Conservation (phyloP, 164 flowering plant genomes). For the Litsea cubeba region DNA sequence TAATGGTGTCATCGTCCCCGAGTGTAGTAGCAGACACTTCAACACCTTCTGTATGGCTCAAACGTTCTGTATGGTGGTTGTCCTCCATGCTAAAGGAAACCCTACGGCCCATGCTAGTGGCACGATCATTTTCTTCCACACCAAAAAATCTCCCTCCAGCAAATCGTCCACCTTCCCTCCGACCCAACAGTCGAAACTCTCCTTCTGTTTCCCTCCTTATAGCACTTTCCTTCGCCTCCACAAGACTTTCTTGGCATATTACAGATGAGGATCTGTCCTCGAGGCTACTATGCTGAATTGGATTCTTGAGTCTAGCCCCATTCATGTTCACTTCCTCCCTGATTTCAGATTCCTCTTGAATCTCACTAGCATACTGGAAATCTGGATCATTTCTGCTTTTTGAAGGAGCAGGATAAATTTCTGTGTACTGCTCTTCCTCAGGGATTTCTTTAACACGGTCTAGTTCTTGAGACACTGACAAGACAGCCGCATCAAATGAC, state of each 20-base stretch:
- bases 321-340: conserved; percentile 12
- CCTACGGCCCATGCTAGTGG: conserved; percentile 57
- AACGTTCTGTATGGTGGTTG: conserved; percentile 28
- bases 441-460: conserved; percentile 43
- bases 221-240: conserved; percentile 44
- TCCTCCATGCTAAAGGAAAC: conserved; percentile 84
- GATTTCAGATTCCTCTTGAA: conserved; percentile 33
- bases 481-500: conserved; percentile 59
- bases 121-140: conserved; percentile 59
- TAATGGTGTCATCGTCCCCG: conserved; percentile 48
- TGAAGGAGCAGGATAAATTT: conserved; percentile 14
- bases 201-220: conserved; percentile 98
- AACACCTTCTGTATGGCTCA: conserved; percentile 54
- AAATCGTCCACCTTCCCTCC: conserved; percentile 42
- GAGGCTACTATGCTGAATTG: conserved; percentile 6
- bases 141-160: conserved; percentile 70
- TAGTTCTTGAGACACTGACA: conserved; percentile 47
- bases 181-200: conserved; percentile 78
- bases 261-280: conserved; percentile 29
- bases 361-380: conserved; percentile 27
- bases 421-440: conserved; percentile 37
- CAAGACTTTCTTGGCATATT: conserved; percentile 31
- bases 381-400: conserved; percentile 12
- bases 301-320: conserved; percentile 16
- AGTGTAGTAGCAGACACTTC: conserved; percentile 49